Percentiles rank a stretch among this genome's conserved stretches.
Evolutionary conservation across 495 filamentous ascomycete species (phyloP).

Genomic region (Amphirosellinia nigrospora): DNA sequence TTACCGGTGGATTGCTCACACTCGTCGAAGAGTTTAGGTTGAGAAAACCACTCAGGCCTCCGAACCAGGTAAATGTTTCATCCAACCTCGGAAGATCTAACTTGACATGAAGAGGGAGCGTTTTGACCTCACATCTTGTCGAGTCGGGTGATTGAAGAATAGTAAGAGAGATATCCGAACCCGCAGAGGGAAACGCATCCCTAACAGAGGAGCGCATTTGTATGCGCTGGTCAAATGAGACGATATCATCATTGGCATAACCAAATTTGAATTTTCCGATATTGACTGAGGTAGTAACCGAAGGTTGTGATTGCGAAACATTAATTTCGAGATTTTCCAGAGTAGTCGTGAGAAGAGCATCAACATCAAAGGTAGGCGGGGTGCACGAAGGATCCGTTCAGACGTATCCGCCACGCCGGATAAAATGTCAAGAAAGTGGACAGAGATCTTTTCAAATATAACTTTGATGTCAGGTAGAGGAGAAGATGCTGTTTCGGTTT

Average conservation of each 20-base stretch:
- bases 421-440: slow-evolving; percentile 71
- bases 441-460: slow-evolving; percentile 58
- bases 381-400: slow-evolving; percentile 43
- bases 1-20: slow-evolving; percentile 66
- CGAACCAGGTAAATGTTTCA: slow-evolving; percentile 85
- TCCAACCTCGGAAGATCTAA: slow-evolving; percentile 84
- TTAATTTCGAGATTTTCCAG: slow-evolving; percentile 53
- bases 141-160: slow-evolving; percentile 57
- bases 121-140: slow-evolving; percentile 73
- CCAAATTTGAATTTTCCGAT: slow-evolving; percentile 75
- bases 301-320: slow-evolving; percentile 37
- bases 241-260: slow-evolving; percentile 71
- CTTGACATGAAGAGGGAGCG: slow-evolving; percentile 76
- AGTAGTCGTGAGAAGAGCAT: slow-evolving; percentile 58
- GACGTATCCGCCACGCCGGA: slow-evolving; percentile 51
- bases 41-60: slow-evolving; percentile 89
- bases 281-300: slow-evolving; percentile 50
- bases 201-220: slow-evolving; percentile 75
- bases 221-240: slow-evolving; percentile 72
- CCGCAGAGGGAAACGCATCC: slow-evolving; percentile 62
- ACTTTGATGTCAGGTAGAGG: slow-evolving; percentile 55
- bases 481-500: slow-evolving; percentile 31
- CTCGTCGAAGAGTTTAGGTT: slow-evolving; percentile 85
- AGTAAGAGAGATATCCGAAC: slow-evolving; percentile 70
- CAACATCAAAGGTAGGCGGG: slow-evolving; percentile 42